Conservation (phyloP, 768 basidiomycete genomes). For the Leccinum longicurvipes region DNA sequence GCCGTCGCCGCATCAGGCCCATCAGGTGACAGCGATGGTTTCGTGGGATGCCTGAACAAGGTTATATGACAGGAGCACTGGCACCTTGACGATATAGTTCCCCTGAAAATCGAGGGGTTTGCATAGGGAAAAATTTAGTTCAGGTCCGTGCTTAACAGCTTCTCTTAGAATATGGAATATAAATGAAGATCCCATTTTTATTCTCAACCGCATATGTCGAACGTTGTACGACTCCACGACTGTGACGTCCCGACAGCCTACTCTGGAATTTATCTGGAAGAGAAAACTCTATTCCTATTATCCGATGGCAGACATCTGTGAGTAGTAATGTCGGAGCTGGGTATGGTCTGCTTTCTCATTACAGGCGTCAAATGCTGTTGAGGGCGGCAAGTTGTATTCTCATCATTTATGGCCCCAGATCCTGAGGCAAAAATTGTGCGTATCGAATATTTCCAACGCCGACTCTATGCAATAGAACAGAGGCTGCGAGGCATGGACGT, state of each 20-base stretch:
- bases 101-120: too few relatives aligned
- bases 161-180: background rate
- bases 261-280: background rate
- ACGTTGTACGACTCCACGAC: background rate
- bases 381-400: background rate
- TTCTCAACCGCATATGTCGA: background rate
- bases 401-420: background rate
- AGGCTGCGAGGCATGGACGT: background rate
- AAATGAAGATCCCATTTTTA: background rate
- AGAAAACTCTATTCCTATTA: background rate
- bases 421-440: background rate
- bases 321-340: background rate
- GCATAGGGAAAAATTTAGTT: background rate
- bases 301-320: background rate
- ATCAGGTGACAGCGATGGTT: background rate
- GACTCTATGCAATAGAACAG: background rate
- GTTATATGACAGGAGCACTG: too few relatives aligned
- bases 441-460: background rate
- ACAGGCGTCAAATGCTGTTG: background rate
- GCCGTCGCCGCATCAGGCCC: too few relatives aligned
- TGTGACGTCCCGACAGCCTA: background rate
- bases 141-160: background rate
- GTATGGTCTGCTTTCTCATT: background rate
- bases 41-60: background rate
- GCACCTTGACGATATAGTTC: too few relatives aligned